Evolutionary conservation across 129 eudicot species (phyloP).

Genomic region (sunflower (Helianthus annuus)): DNA sequence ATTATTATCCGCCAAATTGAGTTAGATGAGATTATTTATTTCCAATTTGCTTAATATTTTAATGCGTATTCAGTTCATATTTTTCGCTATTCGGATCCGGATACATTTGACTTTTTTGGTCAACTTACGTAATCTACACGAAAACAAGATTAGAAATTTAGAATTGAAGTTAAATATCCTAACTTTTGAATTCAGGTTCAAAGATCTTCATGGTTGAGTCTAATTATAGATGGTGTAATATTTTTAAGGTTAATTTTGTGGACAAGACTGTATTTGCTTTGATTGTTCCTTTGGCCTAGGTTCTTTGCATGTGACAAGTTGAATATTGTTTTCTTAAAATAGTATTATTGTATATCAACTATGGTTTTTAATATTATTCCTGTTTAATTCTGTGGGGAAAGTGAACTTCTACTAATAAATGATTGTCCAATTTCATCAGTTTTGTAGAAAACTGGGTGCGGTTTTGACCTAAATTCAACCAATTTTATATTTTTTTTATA

Average conservation of each 20-base stretch:
- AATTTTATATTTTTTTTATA: not conserved
- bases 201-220: slow-evolving; percentile 23
- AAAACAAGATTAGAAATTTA: slow-evolving; percentile 14
- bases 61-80: slow-evolving; percentile 27
- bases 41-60: no score
- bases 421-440: slow-evolving; percentile 27
- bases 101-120: slow-evolving; percentile 28
- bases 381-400: slow-evolving; percentile 31
- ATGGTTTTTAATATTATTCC: slow-evolving; percentile 23
- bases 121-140: slow-evolving; percentile 5
- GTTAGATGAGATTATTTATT: no score
- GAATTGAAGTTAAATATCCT: slow-evolving; percentile 19
- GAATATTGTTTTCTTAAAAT: not conserved
- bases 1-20: no score
- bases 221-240: slow-evolving; percentile 21
- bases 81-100: slow-evolving; percentile 21
- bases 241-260: slow-evolving; percentile 10
- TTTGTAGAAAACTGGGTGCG: slow-evolving; percentile 40
- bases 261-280: slow-evolving; percentile 12
- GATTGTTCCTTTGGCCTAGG: slow-evolving; percentile 34
- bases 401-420: slow-evolving; percentile 33
- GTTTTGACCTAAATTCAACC: slow-evolving; percentile 23
- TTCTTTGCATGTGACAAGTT: slow-evolving; percentile 31
- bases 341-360: slow-evolving; percentile 30
- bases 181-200: slow-evolving; percentile 20